Base-by-base conservation (phyloP, 257 asterid genomes). In the Fraxinus cuspidata region DNA sequence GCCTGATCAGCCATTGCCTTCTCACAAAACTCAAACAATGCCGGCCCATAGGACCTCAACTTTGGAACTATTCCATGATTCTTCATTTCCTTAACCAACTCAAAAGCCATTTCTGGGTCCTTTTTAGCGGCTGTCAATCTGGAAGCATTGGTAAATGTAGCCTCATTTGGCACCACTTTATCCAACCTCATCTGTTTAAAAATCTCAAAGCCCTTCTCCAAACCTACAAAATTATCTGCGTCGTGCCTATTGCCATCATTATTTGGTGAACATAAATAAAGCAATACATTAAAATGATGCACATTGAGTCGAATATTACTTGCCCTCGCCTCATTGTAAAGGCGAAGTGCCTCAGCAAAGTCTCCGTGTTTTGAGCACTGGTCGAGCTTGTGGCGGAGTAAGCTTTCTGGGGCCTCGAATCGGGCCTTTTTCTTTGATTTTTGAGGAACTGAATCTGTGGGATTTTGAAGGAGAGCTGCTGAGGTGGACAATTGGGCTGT, bases 11-110 rank as follows among this genome's bases (percentile, higher is more conserved):
- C 87, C 91, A 91, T 78, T 67, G 88, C 87, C 58, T 88, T 87
- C 67, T 86, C 78, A 78, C 96, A 89, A 74, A 93, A 95, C n/a
- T 97, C 99, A 70, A 89, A 84, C 79, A 95, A 82, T 12, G 99
- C 96, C 3, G 97, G 98, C 31, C 93, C 96, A 63, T 95, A 95
- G 2, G 99, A 95, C 86, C 99, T 90, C 87, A 93, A 72, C 77
- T 80, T 95, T 1, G 99, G 97, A 40, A 63, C 82, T 76, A 91
- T 87, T 25, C 92, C 92, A 42, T 83, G 82, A 65, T 76, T 85
- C 84, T 85, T 91, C 97, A 93, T 95, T 78, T 82, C 84, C 87
- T 90, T 95, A 79, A 95, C 87, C 75, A 95, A 82, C 68, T 82
- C 83, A 69, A 95, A 95, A 75, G 97, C 99, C 91, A 92, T 73